Conservation (phyloP, 352 stramenopile genomes). For the Globisporangium iwayamae region DNA sequence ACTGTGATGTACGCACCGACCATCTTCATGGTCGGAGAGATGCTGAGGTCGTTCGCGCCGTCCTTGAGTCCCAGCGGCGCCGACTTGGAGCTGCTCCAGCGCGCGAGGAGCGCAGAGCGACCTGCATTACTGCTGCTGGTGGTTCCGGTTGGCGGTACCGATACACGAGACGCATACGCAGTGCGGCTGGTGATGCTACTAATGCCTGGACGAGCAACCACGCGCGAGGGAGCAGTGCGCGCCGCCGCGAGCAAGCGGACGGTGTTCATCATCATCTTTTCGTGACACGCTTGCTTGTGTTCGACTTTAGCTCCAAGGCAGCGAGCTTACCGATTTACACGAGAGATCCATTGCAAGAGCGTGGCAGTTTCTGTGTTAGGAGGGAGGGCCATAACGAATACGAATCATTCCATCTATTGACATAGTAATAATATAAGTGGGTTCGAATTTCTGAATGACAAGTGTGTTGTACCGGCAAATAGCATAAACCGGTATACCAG, state of each 20-base stretch:
- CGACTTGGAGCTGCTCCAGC: slow-evolving; percentile 17
- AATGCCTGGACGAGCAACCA: neutral
- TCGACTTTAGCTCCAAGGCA: too few species aligned
- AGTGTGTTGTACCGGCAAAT: too few species aligned
- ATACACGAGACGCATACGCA: neutral
- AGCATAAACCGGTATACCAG: neutral
- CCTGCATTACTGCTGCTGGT: neutral
- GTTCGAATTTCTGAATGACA: too few species aligned
- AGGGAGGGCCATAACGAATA: too few species aligned
- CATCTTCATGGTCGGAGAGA: slow-evolving; percentile 54
- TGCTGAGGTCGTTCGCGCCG: slow-evolving; percentile 20
- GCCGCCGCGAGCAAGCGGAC: neutral
- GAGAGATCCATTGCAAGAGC: too few species aligned
- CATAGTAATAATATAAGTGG: too few species aligned
- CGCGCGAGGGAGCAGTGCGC: slow-evolving; percentile 1
- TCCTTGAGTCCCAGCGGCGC: slow-evolving; percentile 47
- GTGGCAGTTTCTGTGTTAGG: too few species aligned
- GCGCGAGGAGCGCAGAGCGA: neutral
- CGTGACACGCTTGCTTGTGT: neutral
- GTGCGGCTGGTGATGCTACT: neutral
- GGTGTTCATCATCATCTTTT: neutral
- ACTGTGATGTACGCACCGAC: slow-evolving; percentile 55
- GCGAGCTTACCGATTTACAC: too few species aligned
- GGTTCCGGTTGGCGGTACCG: too few species aligned
- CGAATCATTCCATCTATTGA: too few species aligned